Evolutionary conservation across 208 protist genomes (phyloP), one percentile per base, ranked within the genome.

Genomic region (Acanthamoeba triangularis): DNA sequence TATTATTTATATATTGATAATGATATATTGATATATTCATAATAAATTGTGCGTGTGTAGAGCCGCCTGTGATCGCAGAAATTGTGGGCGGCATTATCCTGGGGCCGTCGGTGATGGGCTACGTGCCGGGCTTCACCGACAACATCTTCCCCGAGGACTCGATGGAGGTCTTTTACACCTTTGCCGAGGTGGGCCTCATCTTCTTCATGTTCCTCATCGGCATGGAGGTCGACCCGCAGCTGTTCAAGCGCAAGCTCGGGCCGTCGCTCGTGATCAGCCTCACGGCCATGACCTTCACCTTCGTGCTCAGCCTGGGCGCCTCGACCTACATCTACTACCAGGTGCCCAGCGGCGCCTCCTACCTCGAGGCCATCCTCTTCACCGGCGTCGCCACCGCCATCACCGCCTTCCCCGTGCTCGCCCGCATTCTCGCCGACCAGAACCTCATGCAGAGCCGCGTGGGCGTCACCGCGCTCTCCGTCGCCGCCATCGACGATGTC

Each of bases 321-420:
- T 90, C 84, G 35, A 49, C 84, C 35, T 90, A 90, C 84, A 90
- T 90, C 41, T 90, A 90, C 54, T 67, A 90, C 33, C 5, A 67
- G 13, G 84, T 90, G 30, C 74, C 74, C 33, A 82, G 74, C 74
- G 41, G 41, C 16, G 37, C 91, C 23, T 59, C 74, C 1, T 97
- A 96, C 35, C 59, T 90, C 30, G 56, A 93, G 13, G 97, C 97
- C 61, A 72, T 84, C 47, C 72, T 97, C 18, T 98, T 98, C 80
- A 74, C 97, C 33, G 96, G 95, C 65, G 96, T 97, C 49, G 96
- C 96, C 44, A 96, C 96, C 23, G 95, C 96, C 23, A 97, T 98
- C 72, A 98, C 97, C 47, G 97, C 97, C 6, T 98, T 98, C 65
- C 97, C 97, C 20, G 97, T 98, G 2, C 67, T 98, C 2, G 97